A percentile compares a stretch with the other conserved stretches of the same genome.
phyloP scores from a whole-genome alignment of 2,329 filamentous ascomycete genomes.

The Pseudocercospora musae region DNA sequence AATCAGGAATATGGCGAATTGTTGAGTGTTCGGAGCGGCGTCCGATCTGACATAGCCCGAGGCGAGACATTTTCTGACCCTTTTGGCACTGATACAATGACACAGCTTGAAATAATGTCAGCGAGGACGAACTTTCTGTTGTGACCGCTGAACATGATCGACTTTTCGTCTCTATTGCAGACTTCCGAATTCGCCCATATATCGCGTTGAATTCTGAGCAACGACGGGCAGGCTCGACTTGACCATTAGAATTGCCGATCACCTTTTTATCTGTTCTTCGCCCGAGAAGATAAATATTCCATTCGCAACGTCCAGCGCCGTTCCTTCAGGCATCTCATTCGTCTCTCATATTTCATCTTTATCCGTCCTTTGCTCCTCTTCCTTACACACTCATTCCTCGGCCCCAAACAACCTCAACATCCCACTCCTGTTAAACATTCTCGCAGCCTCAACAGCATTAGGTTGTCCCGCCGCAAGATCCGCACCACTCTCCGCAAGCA shows the following conservation, averaged over 20 bases:
- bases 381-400: constrained; percentile 16
- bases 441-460: constrained; percentile 46
- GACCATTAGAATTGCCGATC: too few species aligned
- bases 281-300: too few species aligned
- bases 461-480: constrained; percentile 43
- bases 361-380: not conserved
- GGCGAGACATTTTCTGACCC: not conserved
- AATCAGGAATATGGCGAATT: not conserved
- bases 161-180: too few species aligned
- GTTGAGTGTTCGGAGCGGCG: not conserved
- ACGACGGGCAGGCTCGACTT: too few species aligned
- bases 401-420: constrained; percentile 36
- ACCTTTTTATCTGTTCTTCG: too few species aligned
- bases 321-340: not conserved
- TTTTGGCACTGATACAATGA: not conserved
- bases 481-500: constrained; percentile 43
- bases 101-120: not conserved
- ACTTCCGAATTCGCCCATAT: too few species aligned
- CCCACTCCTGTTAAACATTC: constrained; percentile 45
- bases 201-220: too few species aligned
- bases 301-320: not conserved
- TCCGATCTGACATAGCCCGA: not conserved
- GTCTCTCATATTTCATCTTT: not conserved
- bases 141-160: too few species aligned
- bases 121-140: too few species aligned